Conservation (phyloP, 2,329 filamentous ascomycete genomes). For the Paraphaeosphaeria minitans region DNA sequence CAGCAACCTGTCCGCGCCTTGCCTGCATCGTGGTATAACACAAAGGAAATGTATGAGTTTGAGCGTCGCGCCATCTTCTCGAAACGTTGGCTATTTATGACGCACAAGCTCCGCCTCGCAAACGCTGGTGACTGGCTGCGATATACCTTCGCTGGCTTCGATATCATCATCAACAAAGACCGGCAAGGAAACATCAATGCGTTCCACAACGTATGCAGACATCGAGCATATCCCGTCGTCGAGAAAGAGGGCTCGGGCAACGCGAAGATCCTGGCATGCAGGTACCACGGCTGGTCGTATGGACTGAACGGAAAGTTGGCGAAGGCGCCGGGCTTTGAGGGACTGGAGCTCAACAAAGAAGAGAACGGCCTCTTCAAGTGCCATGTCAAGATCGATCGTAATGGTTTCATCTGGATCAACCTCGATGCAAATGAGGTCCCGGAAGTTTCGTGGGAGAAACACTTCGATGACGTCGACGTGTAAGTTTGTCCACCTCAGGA, state of each 20-base stretch:
- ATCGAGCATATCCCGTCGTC: conserved; percentile 46
- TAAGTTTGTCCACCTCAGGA: background rate
- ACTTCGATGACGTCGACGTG: conserved; percentile 29
- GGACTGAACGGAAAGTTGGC: conserved; percentile 48
- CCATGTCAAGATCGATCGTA: conserved; percentile 30
- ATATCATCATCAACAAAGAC: conserved; percentile 27
- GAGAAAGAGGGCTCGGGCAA: conserved; percentile 38
- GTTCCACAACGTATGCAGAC: conserved; percentile 52
- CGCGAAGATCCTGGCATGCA: conserved; percentile 45
- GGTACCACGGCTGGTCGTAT: conserved; percentile 55
- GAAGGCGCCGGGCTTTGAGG: conserved; percentile 50
- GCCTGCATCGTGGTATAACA: conserved; percentile 54
- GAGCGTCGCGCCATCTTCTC: conserved; percentile 55
- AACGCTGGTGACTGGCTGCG: conserved; percentile 27
- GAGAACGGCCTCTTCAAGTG: conserved; percentile 39
- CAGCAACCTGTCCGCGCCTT: conserved; percentile 39
- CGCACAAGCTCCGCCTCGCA: conserved; percentile 34
- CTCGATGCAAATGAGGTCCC: conserved; percentile 28
- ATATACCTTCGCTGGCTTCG: conserved; percentile 29
- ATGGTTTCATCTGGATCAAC: conserved; percentile 43
- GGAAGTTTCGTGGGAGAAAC: conserved; percentile 25
- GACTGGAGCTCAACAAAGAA: conserved; percentile 31
- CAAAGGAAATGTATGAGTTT: conserved; percentile 52
- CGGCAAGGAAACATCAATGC: conserved; percentile 27
- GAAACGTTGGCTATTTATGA: conserved; percentile 46